phyloP scores from a whole-genome alignment of 2,329 filamentous ascomycete species.

The Pochonia chlamydosporia region DNA sequence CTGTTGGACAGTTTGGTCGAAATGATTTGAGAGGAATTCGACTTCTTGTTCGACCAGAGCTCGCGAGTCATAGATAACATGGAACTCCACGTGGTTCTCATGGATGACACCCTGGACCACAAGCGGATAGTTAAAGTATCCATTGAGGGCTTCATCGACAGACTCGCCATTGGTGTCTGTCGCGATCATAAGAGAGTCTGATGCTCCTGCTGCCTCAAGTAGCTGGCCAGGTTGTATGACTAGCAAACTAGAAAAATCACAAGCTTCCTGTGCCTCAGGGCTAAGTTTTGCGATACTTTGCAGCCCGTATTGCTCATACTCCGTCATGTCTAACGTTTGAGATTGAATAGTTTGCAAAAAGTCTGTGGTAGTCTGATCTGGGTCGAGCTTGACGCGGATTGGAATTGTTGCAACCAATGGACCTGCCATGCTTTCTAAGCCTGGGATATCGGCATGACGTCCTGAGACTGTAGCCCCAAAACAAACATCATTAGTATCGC shows the following conservation, averaged over 20 bases:
- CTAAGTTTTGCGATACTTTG: slow-evolving; percentile 17
- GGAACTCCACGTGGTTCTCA: no score
- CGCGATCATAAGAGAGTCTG: not conserved
- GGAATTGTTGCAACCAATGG: slow-evolving; percentile 17
- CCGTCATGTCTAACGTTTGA: slow-evolving; percentile 11
- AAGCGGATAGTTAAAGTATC: no score
- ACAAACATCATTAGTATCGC: slow-evolving; percentile 13
- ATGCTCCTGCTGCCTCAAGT: not conserved
- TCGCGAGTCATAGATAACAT: no score
- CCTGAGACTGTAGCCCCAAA: slow-evolving; percentile 20
- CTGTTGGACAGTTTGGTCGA: no score
- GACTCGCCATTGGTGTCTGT: not conserved
- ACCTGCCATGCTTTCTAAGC: slow-evolving; percentile 15
- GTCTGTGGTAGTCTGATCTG: slow-evolving; percentile 8
- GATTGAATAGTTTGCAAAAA: slow-evolving; percentile 14
- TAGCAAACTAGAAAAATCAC: not conserved
- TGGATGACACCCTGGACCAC: no score
- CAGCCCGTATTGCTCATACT: slow-evolving; percentile 13
- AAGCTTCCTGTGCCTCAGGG: not conserved
- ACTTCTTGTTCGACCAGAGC: no score
- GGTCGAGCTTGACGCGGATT: slow-evolving; percentile 8
- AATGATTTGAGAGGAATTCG: no score
- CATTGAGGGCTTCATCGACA: not conserved
- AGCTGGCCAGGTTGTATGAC: not conserved
- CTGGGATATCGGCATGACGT: slow-evolving; percentile 14